Evolutionary conservation across 2,329 filamentous ascomycete species (phyloP).

Genomic region (Colletotrichum lini): DNA sequence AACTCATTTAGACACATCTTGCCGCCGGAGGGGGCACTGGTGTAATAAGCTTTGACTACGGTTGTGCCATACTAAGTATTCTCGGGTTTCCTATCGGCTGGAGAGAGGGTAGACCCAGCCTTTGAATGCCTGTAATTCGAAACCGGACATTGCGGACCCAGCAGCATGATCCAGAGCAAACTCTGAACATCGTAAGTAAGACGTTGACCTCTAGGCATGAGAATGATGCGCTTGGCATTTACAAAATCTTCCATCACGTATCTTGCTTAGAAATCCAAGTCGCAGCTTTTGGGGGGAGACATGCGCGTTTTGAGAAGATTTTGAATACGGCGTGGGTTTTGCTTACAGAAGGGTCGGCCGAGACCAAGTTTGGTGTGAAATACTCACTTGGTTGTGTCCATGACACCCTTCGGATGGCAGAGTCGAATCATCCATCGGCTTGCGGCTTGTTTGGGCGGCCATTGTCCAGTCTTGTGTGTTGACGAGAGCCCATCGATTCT

Average conservation of each 20-base stretch:
- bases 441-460: too few species aligned
- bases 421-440: too few species aligned
- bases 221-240: too few species aligned
- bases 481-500: too few species aligned
- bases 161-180: constrained; percentile 4
- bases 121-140: neutral
- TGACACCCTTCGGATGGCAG: too few species aligned
- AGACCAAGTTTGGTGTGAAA: too few species aligned
- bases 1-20: too few species aligned
- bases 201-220: neutral
- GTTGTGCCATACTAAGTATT: neutral
- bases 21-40: neutral
- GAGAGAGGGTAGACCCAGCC: neutral
- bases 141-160: neutral
- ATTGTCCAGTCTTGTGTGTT: too few species aligned
- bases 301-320: neutral
- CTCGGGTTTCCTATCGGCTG: neutral
- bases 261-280: too few species aligned
- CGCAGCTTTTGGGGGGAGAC: too few species aligned
- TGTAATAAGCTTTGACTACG: neutral
- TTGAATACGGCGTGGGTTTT: neutral
- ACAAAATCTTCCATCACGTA: neutral
- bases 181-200: neutral
- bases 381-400: too few species aligned
- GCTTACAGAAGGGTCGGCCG: too few species aligned